Evolutionary conservation across 768 basidiomycete species (phyloP).

Genomic region (Coprinellus micaceus): DNA sequence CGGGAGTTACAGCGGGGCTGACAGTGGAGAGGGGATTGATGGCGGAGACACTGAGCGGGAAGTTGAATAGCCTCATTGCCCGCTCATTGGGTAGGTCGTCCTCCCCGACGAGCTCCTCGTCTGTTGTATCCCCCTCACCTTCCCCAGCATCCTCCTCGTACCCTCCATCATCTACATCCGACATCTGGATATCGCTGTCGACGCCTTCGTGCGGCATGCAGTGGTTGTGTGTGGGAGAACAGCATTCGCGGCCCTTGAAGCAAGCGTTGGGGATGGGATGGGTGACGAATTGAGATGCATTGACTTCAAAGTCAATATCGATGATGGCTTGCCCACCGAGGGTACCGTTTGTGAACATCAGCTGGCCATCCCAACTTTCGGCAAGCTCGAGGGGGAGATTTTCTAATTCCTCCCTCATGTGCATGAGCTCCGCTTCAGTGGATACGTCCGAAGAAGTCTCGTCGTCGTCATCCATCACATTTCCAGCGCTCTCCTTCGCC

Average conservation of each 20-base stretch:
- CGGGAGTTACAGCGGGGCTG: conserved; percentile 50
- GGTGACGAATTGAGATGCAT: conserved; percentile 47
- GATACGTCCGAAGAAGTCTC: conserved; percentile 35
- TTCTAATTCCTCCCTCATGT: conserved; percentile 28
- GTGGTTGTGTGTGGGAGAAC: conserved; percentile 31
- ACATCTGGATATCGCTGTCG: conserved; percentile 47
- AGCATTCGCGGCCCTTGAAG: neutral
- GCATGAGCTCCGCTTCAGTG: conserved; percentile 26
- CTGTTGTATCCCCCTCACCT: conserved; percentile 73
- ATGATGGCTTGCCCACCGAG: conserved; percentile 54
- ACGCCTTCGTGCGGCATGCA: conserved; percentile 21
- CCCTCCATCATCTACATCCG: conserved; percentile 42
- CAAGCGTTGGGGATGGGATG: conserved; percentile 40
- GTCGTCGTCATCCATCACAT: conserved; percentile 30
- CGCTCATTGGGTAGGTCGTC: conserved; percentile 71
- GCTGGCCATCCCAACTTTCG: conserved; percentile 72
- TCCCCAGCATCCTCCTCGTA: conserved; percentile 48
- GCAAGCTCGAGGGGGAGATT: conserved; percentile 62
- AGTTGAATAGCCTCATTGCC: conserved; percentile 68
- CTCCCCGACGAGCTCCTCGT: conserved; percentile 78
- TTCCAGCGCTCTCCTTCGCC: conserved; percentile 43
- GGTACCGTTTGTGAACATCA: conserved; percentile 66
- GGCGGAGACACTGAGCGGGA: conserved; percentile 58
- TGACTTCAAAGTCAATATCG: conserved; percentile 70
- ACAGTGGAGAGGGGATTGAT: conserved; percentile 78